Evolutionary conservation across 2,329 filamentous ascomycete genomes (phyloP), one percentile per base, ranked within the genome.

Genomic region (Leptographium radiaticola): DNA sequence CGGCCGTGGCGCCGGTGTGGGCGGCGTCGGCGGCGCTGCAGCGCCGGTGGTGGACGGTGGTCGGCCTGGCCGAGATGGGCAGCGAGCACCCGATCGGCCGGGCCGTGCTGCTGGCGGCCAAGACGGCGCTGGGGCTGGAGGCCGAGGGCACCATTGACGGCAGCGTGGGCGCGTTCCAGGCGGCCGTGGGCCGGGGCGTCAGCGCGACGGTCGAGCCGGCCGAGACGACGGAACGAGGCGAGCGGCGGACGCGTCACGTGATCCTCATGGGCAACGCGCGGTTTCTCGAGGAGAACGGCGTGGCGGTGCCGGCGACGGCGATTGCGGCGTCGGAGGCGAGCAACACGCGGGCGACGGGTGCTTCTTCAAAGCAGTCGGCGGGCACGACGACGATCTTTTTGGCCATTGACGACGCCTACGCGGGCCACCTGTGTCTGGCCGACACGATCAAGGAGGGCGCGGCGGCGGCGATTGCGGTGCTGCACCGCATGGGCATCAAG

Each of bases 61-160:
- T 98, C 54, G 93, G 90, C 46, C 82, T 97, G n/a, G 86, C 91
- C 0, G 93, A 98, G 71, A 89, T 89, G 79, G 87, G 88, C 59
- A 95, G 89, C 63, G 93, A 98, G 68, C 93, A 98, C 65, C 93
- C 93, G 1, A 87, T 97, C 54, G 93, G 90, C n/a, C 88, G 83
- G 62, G 91, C 93, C 15, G 87, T 97, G 51, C 73, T 95, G 7
- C 69, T 71, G 1, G 82, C 83, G 33, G 89, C 91, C 4, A 90
- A 87, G 61, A 73, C 79, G 2, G 81, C 91, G 65, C 80, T 96
- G 10, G 82, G 81, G 5, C 68, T 95, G 42, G 82, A 80, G 16
- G 67, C 75, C 2, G 89, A 94, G 55, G 84, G 79, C 9, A 79
- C 82, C 18, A 77, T 97, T 36, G 86, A 94, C 56, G 93, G 93